Evolutionary conservation across 768 basidiomycete genomes (phyloP).

Genomic region (Tephrocybe sp.): DNA sequence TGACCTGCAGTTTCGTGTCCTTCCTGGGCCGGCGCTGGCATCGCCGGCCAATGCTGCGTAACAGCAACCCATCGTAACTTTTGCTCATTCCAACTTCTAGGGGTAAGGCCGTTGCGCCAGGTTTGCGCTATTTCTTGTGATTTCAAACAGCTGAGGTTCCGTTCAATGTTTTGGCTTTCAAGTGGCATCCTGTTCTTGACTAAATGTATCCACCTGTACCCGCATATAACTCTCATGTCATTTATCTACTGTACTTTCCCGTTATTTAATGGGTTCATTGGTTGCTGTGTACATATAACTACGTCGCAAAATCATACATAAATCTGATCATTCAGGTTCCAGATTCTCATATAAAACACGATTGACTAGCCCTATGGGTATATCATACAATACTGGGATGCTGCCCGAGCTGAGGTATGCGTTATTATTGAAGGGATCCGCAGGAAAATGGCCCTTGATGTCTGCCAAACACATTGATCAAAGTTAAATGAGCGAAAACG

Average conservation of each 20-base stretch:
- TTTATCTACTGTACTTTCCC: neutral
- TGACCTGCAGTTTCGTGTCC: slow-evolving; percentile 11
- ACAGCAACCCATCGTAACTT: neutral
- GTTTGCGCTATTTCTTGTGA: too few relatives aligned
- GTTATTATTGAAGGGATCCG: slow-evolving; percentile 27
- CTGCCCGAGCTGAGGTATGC: slow-evolving; percentile 53
- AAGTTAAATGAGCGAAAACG: slow-evolving; percentile 10
- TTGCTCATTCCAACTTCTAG: too few relatives aligned
- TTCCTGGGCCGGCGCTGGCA: slow-evolving; percentile 15
- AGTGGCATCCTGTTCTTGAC: too few relatives aligned
- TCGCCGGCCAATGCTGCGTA: slow-evolving; percentile 3
- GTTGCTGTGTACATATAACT: neutral
- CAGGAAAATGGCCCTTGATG: slow-evolving; percentile 53
- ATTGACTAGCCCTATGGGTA: slow-evolving; percentile 81
- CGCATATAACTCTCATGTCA: neutral
- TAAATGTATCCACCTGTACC: too few relatives aligned
- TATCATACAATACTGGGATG: slow-evolving; percentile 71
- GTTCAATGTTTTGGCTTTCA: too few relatives aligned
- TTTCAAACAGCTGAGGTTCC: too few relatives aligned
- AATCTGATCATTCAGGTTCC: neutral
- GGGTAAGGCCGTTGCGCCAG: too few relatives aligned
- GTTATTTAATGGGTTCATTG: too few relatives aligned
- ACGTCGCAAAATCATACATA: neutral
- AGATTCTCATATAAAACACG: slow-evolving; percentile 55
- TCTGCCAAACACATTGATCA: slow-evolving; percentile 39